phyloP scores from a whole-genome alignment of 768 basidiomycete species.

The Boletus sensibilis region DNA sequence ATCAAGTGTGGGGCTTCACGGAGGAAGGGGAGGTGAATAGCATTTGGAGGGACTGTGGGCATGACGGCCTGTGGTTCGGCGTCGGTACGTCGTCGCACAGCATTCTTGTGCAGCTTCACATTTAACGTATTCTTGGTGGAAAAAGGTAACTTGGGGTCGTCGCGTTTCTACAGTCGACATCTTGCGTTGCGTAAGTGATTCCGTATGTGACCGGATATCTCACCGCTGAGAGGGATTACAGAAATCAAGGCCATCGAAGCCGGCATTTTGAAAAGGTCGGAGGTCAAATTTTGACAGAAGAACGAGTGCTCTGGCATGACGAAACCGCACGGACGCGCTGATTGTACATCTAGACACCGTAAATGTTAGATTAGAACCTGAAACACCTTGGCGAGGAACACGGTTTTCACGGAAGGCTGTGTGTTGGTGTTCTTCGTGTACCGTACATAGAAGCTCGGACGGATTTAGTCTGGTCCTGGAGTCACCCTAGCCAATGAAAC shows the following conservation, averaged over 20 bases:
- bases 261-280: conserved; percentile 25
- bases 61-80: conserved; percentile 37
- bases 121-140: not conserved
- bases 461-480: not conserved
- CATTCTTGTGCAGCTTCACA: not conserved
- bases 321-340: not conserved
- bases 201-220: not conserved
- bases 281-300: conserved; percentile 17
- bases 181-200: conserved; percentile 30
- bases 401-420: not conserved
- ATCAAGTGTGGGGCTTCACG: conserved; percentile 60
- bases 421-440: not conserved
- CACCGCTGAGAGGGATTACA: conserved; percentile 5
- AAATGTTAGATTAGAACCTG: not conserved
- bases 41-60: conserved; percentile 32
- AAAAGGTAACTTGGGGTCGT: conserved; percentile 23
- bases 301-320: not conserved
- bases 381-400: not conserved
- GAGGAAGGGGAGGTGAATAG: conserved; percentile 59
- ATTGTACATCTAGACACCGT: not conserved
- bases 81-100: conserved; percentile 21
- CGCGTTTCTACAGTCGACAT: conserved; percentile 33
- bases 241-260: conserved; percentile 33
- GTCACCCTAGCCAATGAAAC: not conserved
- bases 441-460: not conserved